Evolutionary conservation across 164 flowering plant species (phyloP).

Genomic region (Aristolochia contorta): DNA sequence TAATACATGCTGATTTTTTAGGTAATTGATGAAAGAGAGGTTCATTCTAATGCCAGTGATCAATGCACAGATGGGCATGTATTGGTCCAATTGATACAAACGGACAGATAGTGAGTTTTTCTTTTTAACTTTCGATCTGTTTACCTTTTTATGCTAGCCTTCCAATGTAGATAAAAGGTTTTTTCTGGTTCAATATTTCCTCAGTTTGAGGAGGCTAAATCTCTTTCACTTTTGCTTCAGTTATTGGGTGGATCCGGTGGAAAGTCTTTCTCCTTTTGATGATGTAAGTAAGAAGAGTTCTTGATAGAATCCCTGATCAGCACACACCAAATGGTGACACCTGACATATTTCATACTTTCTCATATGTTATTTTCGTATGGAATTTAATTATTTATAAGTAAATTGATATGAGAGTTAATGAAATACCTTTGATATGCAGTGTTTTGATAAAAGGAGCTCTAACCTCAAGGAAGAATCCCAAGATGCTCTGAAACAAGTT

Average conservation of each 20-base stretch:
- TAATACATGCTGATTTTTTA: neutral
- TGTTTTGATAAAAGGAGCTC: constrained; percentile 26
- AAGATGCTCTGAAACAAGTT: constrained; percentile 29
- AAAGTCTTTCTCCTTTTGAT: constrained; percentile 23
- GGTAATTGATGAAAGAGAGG: constrained; percentile 18
- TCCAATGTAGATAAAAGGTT: too few species aligned
- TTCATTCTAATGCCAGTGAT: constrained; percentile 3
- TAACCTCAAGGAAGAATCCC: constrained; percentile 22
- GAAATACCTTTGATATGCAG: constrained; percentile 6
- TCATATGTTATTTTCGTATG: too few species aligned
- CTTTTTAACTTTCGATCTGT: neutral
- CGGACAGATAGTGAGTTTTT: constrained; percentile 11
- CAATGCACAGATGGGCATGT: constrained; percentile 13
- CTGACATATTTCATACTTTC: too few species aligned
- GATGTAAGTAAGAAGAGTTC: constrained; percentile 17
- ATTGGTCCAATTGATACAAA: constrained; percentile 23
- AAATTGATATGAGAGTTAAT: too few species aligned
- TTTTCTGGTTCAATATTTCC: neutral
- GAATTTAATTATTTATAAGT: too few species aligned
- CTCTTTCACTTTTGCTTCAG: constrained; percentile 15
- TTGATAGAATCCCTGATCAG: too few species aligned
- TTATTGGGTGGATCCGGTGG: constrained; percentile 28
- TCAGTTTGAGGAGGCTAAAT: constrained; percentile 9
- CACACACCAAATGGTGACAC: too few species aligned
- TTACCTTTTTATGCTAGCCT: neutral